Conservation (phyloP, 257 asterid genomes). For the Asclepias syriaca region DNA sequence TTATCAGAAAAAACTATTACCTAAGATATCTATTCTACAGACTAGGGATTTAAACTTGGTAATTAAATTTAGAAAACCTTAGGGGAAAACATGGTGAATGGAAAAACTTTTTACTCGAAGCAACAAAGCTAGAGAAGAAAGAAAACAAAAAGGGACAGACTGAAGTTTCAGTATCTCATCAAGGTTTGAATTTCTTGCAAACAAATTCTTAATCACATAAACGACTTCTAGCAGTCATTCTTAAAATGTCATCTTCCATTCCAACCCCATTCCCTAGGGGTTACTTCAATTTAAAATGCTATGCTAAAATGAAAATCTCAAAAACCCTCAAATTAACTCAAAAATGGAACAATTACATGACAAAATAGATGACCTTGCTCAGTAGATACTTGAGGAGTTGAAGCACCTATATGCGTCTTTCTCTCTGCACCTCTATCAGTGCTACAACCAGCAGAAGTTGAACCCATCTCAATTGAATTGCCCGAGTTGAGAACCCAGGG, state of each 20-base stretch:
- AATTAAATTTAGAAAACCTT: background rate
- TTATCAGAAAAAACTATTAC: background rate
- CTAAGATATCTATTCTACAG: background rate
- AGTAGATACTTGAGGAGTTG: constrained; percentile 29
- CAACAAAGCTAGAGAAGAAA: background rate
- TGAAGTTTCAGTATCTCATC: constrained; percentile 4
- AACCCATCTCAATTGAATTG: constrained; percentile 27
- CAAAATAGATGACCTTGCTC: constrained; percentile 14
- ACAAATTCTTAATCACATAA: background rate
- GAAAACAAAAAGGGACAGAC: background rate
- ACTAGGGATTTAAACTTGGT: background rate
- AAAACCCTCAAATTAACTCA: background rate
- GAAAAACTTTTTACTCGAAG: background rate
- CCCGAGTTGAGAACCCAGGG: constrained; percentile 43
- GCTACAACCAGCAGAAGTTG: background rate
- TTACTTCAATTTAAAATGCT: background rate
- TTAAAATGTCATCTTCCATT: too few relatives aligned
- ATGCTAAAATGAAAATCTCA: background rate
- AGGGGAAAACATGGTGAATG: background rate
- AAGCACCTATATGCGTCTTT: constrained; percentile 17
- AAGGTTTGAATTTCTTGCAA: background rate
- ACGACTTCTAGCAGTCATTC: background rate
- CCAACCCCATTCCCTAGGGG: background rate
- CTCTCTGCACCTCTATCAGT: constrained; percentile 22
- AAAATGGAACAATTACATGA: background rate